Base-by-base conservation (phyloP, 164 flowering plant species). In the Nymphaea colorata region DNA sequence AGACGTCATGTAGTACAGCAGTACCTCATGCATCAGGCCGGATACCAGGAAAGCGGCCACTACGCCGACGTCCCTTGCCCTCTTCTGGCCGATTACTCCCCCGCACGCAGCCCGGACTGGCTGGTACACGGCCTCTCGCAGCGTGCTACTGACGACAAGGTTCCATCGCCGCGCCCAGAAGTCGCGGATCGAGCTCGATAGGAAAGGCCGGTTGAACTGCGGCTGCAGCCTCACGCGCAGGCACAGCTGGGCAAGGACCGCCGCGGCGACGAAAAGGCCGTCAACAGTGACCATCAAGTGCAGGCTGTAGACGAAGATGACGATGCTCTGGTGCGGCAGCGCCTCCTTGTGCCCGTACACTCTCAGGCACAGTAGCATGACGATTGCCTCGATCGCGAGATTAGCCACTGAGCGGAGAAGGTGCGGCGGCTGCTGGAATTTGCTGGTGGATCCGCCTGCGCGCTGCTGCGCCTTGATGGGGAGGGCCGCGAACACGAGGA, bases 201-300 rank as follows among this genome's bases (percentile, higher is more conserved):
- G 64, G 47, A 53, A 74, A 3, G 76, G 76, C 64, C 59, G 51
- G 18, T 70, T n/a, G 64, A 45, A 74, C 64, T 69, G 73, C 41
- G 67, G 70, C 53, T 74, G 72, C 47, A 74, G 44, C 67, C 62
- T 70, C 2, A 66, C 12, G 14, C 70, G 64, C 3, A 59, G 44
- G 62, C 44, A 8, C 17, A 63, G 57, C 4, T 55, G 63, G 62
- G 69, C 72, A 2, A 11, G 12, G 55, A 47, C 12, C 3, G 55
- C 55, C 11, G 55, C 12, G 55, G 11, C 7, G 55, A 4, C 55
- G 55, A 47, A 66, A 5, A 72, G 60, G 16, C 73, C 36, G 44
- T 79, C 85, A 0, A 75, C 5, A 3, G 69, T 70, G 0, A 82
- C 64, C 67, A 76, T 82, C 44, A 75, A 4, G 60, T 79, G 77